Evolutionary conservation across 2,329 filamentous ascomycete species (phyloP), one percentile per base, ranked within the genome.

Genomic region (Leptographium flavum): DNA sequence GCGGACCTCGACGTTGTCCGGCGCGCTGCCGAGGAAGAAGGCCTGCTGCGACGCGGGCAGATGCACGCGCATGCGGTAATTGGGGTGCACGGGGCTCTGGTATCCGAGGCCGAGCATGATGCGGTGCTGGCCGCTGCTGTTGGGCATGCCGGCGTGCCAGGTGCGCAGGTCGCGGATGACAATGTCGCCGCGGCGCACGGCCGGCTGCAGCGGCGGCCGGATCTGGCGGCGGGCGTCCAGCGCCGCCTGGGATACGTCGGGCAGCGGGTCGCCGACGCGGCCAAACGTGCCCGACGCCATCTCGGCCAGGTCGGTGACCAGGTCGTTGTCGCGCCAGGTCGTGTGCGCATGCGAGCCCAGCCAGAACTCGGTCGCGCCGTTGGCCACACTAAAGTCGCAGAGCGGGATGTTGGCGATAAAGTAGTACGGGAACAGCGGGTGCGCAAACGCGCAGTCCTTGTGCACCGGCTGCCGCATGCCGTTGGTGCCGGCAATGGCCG

Each of bases 121-220:
- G 23, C 74, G 59, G 15, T 70, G 64, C 7, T 67, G 58, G 5
- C 64, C 56, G 1, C 68, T 70, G 36, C 57, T 53, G 51, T 81
- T 80, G 2, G 74, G 74, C 69, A 78, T 76, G 0, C 76, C 76
- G 0, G 73, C 74, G 55, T 81, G 76, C 76, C 76, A 81, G 5
- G 79, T 65, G 22, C 76, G 61, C 44, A 81, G 56, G 54, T 81
- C 76, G 2, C 78, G 64, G 27, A 81, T 54, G 31, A 79, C 63
- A 21, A 80, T 22, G 43, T 47, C 47, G 36, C 48, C 48, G 9
- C 42, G 45, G 10, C 30, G 43, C 31, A 30, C 21, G 9, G 28
- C 6, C 21, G 45, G 45, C 45, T 49, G 48, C 14, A 49, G 19
- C 3, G 48, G 48, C 40, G 48, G 48, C 7, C 45, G 48, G 11